Base-by-base conservation (phyloP, 257 asterid species). In the Solanum chiquidenum region DNA sequence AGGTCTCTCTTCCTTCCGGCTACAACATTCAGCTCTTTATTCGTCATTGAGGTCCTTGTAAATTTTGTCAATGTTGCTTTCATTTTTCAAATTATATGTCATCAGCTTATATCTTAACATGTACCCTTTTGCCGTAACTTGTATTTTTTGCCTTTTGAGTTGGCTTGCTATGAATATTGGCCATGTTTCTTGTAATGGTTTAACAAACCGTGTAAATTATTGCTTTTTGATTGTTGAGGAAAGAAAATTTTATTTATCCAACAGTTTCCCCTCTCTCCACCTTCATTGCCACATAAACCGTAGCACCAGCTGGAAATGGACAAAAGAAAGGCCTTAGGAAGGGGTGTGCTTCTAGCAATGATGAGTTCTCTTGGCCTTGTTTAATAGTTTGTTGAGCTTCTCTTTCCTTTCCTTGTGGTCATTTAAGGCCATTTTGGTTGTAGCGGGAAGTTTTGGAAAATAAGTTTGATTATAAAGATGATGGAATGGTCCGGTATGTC, bases 21-120 rank as follows among this genome's bases (percentile, higher is more conserved):
- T 60, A 66, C 80, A 80, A 35, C 62, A 85, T 69, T 85, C 55
- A 40, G 55, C 77, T 66, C 60, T 40, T 23, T 31, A 21, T 89
- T 40, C 16, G 83, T 21, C 72, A 25, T 62, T 74, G 86, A 84
- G 85, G 71, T 87, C 79, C 91, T 74, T 90, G 91, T 91, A 91
- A 73, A 91, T 89, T 89, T 89, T 90, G 86, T 89, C 44, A n/a
- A 88, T 84, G 89, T 83, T 86, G 46, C 71, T 86, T 86, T 40
- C 49, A 29, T 73, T 49, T 73, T 86, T 77, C 88, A 73, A 46
- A 86, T 86, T 27, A 10, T 84, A 35, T 64, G 82, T 85, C 69
- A 68, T 85, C 69, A 68, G 60, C 79, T 55, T 86, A 44, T 77
- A 86, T 86, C 35, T 29, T 49, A 86, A 49, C 11, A 35, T 82